Percentiles rank a stretch among this genome's conserved stretches.
Evolutionary conservation across 805 yeast species (phyloP).

Genomic region (Spathaspora arborariae): DNA sequence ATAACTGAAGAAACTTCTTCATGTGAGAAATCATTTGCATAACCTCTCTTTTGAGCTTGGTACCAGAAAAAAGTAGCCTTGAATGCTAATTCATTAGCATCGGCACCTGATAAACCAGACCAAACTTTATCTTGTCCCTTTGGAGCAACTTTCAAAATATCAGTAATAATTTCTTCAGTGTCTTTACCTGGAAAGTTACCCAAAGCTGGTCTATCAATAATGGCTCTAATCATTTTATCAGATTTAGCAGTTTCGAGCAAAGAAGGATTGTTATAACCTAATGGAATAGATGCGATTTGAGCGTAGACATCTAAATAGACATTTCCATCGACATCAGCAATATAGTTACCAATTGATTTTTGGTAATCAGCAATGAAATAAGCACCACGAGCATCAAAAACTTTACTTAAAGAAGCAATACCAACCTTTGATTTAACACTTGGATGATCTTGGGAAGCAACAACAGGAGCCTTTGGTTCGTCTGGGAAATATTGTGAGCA

Average conservation of each 20-base stretch:
- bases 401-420: slow-evolving; percentile 51
- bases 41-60: slow-evolving; percentile 67
- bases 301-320: slow-evolving; percentile 69
- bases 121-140: slow-evolving; percentile 71
- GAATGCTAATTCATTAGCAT: slow-evolving; percentile 85
- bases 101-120: slow-evolving; percentile 82
- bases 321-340: slow-evolving; percentile 80
- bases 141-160: slow-evolving; percentile 65
- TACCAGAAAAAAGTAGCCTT: slow-evolving; percentile 85
- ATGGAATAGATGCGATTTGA: slow-evolving; percentile 80
- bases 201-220: slow-evolving; percentile 80
- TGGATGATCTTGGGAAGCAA: slow-evolving; percentile 58
- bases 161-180: slow-evolving; percentile 52
- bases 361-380: slow-evolving; percentile 75
- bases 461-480: slow-evolving; percentile 72
- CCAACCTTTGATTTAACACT: slow-evolving; percentile 66
- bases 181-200: slow-evolving; percentile 78
- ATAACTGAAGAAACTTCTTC: slow-evolving; percentile 74
- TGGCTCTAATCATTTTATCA: slow-evolving; percentile 65
- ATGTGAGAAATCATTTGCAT: slow-evolving; percentile 50
- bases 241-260: slow-evolving; percentile 65
- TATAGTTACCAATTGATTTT: slow-evolving; percentile 74
- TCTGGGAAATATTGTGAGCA: slow-evolving; percentile 63
- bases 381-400: slow-evolving; percentile 69
- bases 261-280: slow-evolving; percentile 84